phyloP scores from a whole-genome alignment of 2,329 filamentous ascomycete species.

The Cladosporium cucumerinum region DNA sequence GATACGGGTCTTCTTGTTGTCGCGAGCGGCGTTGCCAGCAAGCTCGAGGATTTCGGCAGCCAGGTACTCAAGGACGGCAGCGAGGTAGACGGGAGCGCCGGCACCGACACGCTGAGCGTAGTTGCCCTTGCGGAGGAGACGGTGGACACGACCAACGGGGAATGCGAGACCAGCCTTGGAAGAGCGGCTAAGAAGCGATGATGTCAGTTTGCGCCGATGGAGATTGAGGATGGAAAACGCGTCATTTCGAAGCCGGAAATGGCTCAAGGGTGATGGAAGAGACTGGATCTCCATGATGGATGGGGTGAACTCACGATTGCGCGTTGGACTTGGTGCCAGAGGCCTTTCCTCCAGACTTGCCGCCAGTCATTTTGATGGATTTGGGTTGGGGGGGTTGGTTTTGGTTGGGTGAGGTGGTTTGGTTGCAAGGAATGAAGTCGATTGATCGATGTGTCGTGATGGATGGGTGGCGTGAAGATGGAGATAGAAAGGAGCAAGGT shows the following conservation, averaged over 20 bases:
- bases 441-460: constrained; percentile 25
- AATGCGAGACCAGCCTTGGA: constrained; percentile 99
- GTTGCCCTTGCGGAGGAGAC: constrained; percentile 98
- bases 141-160: constrained; percentile 98
- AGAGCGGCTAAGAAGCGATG: constrained; percentile 66
- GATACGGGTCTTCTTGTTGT: constrained; percentile 99
- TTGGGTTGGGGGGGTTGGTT: constrained; percentile 38
- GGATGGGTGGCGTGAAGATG: constrained; percentile 29
- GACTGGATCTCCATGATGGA: constrained; percentile 23
- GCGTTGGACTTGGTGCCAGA: constrained; percentile 93
- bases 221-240: constrained; percentile 26
- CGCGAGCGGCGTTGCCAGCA: constrained; percentile 95
- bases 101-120: constrained; percentile 99
- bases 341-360: constrained; percentile 99
- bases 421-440: constrained; percentile 19
- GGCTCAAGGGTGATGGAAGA: constrained; percentile 38
- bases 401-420: constrained; percentile 36
- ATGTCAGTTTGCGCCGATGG: constrained; percentile 41
- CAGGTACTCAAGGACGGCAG: constrained; percentile 96
- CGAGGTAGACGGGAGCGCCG: constrained; percentile 92
- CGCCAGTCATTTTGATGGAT: constrained; percentile 94
- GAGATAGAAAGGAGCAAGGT: constrained; percentile 34
- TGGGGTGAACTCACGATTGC: constrained; percentile 76
- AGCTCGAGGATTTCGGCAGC: constrained; percentile 98
- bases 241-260: constrained; percentile 35